Evolutionary conservation across 768 basidiomycete species (phyloP).

Genomic region (Tylopilus felleus): DNA sequence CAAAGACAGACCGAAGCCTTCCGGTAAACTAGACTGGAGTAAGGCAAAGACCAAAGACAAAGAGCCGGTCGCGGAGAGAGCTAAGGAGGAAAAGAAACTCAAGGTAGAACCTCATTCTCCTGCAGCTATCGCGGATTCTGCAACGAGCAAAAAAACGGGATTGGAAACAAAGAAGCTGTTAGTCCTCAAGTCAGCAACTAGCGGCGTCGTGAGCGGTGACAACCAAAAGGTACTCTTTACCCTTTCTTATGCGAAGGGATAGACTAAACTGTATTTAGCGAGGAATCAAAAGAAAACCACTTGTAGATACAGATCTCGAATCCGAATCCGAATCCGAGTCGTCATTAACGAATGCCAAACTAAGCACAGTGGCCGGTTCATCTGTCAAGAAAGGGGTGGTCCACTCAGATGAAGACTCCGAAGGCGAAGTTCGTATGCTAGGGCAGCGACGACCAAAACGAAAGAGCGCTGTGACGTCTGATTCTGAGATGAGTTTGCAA

Average conservation of each 20-base stretch:
- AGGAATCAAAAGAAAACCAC: slow-evolving; percentile 45
- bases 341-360: slow-evolving; percentile 5
- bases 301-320: slow-evolving; percentile 21
- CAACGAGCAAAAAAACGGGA: not conserved
- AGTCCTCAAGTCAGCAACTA: not conserved
- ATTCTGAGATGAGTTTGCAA: slow-evolving; percentile 43
- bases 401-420: slow-evolving; percentile 58
- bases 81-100: slow-evolving; percentile 16
- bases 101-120: slow-evolving; percentile 10
- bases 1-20: slow-evolving; percentile 31
- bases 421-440: slow-evolving; percentile 31
- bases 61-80: slow-evolving; percentile 4
- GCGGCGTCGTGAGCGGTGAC: not conserved
- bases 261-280: slow-evolving; percentile 30
- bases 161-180: not conserved
- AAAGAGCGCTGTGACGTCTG: slow-evolving; percentile 38
- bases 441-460: slow-evolving; percentile 28
- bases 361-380: slow-evolving; percentile 3
- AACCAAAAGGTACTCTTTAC: slow-evolving; percentile 2
- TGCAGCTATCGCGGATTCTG: not conserved
- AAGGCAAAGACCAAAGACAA: slow-evolving; percentile 49
- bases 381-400: slow-evolving; percentile 46
- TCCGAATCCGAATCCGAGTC: slow-evolving; percentile 28
- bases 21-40: slow-evolving; percentile 62
- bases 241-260: not conserved